Base-by-base conservation (phyloP, 495 filamentous ascomycete genomes). In the Tirmania nivea region DNA sequence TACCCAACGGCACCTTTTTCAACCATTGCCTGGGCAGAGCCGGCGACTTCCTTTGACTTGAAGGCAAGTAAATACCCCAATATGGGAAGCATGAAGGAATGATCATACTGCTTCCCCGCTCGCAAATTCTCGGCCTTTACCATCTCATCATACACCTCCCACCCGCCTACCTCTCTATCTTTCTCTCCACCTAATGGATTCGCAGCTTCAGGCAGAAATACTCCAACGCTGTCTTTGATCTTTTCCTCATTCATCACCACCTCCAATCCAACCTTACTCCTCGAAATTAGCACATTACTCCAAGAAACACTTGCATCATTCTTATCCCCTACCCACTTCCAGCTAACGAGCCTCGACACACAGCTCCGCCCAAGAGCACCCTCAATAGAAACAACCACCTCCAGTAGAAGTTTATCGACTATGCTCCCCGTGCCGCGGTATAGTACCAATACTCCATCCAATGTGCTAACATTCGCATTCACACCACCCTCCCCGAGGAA, bases 351-450 rank as follows among this genome's bases (percentile, higher is more conserved):
- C 9, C 55, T 51, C 10, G 20, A 25, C 31, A 54, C 62, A 39
- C 53, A 55, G 39, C 59, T 61, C 5, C 54, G 58, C 2, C 59
- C 48, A 20, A 65, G 54, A 36, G 59, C 54, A 14, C 49, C 51
- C 52, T 65, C 62, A 36, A 65, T 64, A 31, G 50, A 35, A 12
- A 35, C 25, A 9, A 65, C 52, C 34, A 65, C 59, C 19, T 59
- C 51, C 25, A 62, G 52, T 6, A 65, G 51, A 16, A 51, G 16
- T 34, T 42, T 49, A 50, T 65, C 62, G 21, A 64, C 55, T 21
- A 51, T 21, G 49, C 59, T 53, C 12, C 56, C 57, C 9, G 55
- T 56, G 8, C 62, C 62, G 20, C 56, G 54, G 47, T 65, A 65
- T 25, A 62, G 53, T 10, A 49, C 35, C 36, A 65, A 36, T 48